Base-by-base conservation (phyloP, 108 stramenopile species). In the Fistulifera solaris region DNA sequence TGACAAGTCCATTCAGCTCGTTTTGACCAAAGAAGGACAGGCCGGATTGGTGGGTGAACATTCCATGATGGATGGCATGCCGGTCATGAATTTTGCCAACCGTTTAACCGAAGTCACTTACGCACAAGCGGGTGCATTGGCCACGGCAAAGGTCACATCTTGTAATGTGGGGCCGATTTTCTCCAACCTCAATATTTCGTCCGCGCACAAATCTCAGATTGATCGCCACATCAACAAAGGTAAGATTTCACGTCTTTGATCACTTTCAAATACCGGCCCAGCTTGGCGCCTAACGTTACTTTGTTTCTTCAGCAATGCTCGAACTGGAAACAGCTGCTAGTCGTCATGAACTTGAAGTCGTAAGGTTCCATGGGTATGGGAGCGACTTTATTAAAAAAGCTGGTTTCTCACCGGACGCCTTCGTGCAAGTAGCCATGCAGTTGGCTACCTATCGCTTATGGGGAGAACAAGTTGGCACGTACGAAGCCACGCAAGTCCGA, bases 31-130 rank as follows among this genome's bases (percentile, higher is more conserved):
- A n/a, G 90, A 94, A 58, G 93, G 89, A 14, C 87, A 87, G 67
- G 81, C 81, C 27, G 92, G 89, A 22, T 49, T 90, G 65, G 40
- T 75, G 17, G 83, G 83, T 8, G 92, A 94, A 62, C 92, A 94
- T 56, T 80, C 80, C 53, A 89, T 89, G 89, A 91, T 91, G 89
- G 93, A 94, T 61, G 93, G 93, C 13, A 89, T 89, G 87, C 87
- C 89, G 14, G 70, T 87, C 6, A 77, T 89, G 19, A 56, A 65
- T 26, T 73, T 71, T 55, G 71, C 80, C 27, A 71, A 86, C 59
- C 72, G 73, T 41, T 60, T 85, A 41, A 74, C 77, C 15, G 74
- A 70, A 38, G 69, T 61, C 4, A 51, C 81, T 8, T 89, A 82
- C 59, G 63, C 40, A 2, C 72, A 84, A n/a, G 31, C 31, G 31